Evolutionary conservation across 768 basidiomycete species (phyloP).

Genomic region (Suillus tomentosus): DNA sequence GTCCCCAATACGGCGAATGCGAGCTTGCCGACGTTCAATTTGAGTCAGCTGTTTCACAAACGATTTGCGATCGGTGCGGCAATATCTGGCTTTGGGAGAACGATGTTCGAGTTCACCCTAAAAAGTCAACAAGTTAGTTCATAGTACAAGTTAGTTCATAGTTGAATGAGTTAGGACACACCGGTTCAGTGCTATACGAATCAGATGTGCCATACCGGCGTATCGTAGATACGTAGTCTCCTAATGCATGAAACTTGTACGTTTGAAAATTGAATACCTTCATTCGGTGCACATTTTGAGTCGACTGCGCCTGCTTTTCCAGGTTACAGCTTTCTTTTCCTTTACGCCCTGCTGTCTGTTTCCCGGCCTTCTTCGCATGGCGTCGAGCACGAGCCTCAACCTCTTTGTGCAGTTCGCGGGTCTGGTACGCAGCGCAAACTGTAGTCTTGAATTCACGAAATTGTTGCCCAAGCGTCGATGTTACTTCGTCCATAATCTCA

Average conservation of each 20-base stretch:
- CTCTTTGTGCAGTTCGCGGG: not conserved
- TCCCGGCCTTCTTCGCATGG: not conserved
- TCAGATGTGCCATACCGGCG: conserved; percentile 35
- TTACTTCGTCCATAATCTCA: not conserved
- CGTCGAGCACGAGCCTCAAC: not conserved
- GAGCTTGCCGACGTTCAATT: conserved; percentile 10
- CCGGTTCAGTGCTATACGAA: conserved; percentile 33
- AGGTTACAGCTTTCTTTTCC: too few species aligned
- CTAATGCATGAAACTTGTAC: conserved; percentile 27
- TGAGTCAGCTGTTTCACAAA: not conserved
- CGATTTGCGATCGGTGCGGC: not conserved
- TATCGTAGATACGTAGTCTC: conserved; percentile 23
- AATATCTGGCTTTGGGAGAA: conserved; percentile 6
- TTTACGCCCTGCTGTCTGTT: not conserved
- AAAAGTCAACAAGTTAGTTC: not conserved
- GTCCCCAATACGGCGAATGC: not conserved
- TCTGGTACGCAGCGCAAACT: not conserved
- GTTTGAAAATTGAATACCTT: conserved; percentile 21
- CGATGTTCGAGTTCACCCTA: conserved; percentile 19
- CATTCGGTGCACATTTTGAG: not conserved
- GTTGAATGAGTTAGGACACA: conserved; percentile 7
- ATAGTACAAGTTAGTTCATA: too few species aligned
- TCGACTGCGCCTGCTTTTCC: too few species aligned
- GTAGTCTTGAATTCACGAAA: not conserved
- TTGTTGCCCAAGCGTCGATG: not conserved